phyloP scores from a whole-genome alignment of 305 asterid species.

The Monarda citriodora region DNA sequence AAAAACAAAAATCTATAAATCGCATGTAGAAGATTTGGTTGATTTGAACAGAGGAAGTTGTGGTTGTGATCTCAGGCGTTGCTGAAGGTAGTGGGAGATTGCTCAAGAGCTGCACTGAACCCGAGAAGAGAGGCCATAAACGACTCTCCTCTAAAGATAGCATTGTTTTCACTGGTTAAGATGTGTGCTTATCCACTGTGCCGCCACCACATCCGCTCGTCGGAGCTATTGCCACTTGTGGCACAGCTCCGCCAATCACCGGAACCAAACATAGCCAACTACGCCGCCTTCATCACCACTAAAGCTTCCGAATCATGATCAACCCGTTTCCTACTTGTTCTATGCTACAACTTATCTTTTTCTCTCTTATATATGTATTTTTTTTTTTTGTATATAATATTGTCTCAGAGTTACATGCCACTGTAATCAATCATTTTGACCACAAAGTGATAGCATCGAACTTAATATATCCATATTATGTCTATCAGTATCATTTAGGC shows the following conservation, averaged over 20 bases:
- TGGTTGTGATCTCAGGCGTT: constrained; percentile 62
- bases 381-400: constrained; percentile 5
- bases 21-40: neutral
- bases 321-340: neutral
- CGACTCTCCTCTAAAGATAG: constrained; percentile 93
- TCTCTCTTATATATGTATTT: too few relatives aligned
- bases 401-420: neutral
- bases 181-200: constrained; percentile 95
- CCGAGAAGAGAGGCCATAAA: constrained; percentile 74
- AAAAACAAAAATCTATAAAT: too few relatives aligned
- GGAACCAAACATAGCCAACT: constrained; percentile 84
- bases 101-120: constrained; percentile 73
- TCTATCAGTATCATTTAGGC: too few relatives aligned
- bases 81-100: constrained; percentile 87
- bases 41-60: constrained; percentile 12
- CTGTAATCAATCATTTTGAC: neutral
- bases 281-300: constrained; percentile 70
- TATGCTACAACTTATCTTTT: neutral
- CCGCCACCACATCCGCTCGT: constrained; percentile 76
- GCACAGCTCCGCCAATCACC: constrained; percentile 96
- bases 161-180: constrained; percentile 85
- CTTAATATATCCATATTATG: neutral
- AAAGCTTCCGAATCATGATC: constrained; percentile 69
- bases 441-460: neutral
- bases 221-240: constrained; percentile 73